Conservation (phyloP, 805 yeast species). For the Myxozyma neotropica region DNA sequence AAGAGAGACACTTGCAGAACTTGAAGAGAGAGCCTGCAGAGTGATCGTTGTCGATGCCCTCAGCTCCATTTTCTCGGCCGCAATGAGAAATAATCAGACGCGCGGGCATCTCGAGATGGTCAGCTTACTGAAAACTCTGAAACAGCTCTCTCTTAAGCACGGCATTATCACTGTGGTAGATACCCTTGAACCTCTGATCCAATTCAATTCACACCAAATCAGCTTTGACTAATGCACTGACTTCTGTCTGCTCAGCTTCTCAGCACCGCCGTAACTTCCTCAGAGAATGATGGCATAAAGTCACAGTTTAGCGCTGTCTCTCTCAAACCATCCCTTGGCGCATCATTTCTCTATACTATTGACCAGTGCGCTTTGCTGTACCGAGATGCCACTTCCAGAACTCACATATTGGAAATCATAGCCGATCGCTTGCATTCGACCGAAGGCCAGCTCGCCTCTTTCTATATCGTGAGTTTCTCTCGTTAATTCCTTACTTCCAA, state of each 20-base stretch:
- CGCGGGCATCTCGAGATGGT: conserved; percentile 17
- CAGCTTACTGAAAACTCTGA: not conserved
- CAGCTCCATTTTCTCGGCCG: conserved; percentile 12
- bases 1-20: conserved; percentile 6
- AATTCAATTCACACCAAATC: not conserved
- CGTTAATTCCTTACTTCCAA: not conserved
- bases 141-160: not conserved
- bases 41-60: conserved; percentile 16
- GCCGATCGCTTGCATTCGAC: conserved; percentile 17
- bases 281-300: conserved; percentile 9
- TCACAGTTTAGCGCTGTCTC: conserved; percentile 19
- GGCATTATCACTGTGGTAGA: conserved; percentile 6
- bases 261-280: conserved; percentile 8
- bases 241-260: not conserved
- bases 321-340: conserved; percentile 26
- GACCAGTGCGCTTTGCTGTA: conserved; percentile 21
- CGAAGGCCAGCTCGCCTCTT: conserved; percentile 11
- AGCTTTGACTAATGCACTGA: not conserved
- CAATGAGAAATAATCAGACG: conserved; percentile 19
- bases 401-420: conserved; percentile 16
- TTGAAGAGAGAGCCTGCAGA: not conserved
- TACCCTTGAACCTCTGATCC: not conserved
- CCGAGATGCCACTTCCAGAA: not conserved
- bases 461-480: conserved; percentile 1
- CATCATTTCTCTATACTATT: conserved; percentile 8